Base-by-base conservation (phyloP, 441 rosid genomes). In the Pelargonium citronellum region DNA sequence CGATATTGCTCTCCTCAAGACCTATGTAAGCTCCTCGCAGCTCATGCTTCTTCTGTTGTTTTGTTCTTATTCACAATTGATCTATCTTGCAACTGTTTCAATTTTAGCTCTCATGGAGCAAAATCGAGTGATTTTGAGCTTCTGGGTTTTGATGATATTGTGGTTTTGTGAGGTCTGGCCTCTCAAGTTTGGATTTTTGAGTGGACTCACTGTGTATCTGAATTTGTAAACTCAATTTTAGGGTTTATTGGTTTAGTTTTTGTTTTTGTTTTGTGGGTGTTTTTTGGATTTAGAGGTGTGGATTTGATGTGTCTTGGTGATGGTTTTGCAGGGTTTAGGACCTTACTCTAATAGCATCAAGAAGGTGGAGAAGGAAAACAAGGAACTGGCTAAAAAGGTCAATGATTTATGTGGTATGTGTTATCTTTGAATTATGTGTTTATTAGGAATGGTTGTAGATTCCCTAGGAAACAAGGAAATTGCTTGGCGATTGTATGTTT, bases 1-100 rank as follows among this genome's bases (percentile, higher is more conserved):
- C 74, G 99, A 94, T 68, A 90, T 94, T 71, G 97, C 99, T n/a
- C 91, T 94, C 15, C 96, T 91, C 78, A 94, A 94, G 75, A 94
- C 97, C 73, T 91, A 94, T 49, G 97, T 94, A 85, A 69, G 79
- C 57, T 49, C 27, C 7, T 2, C 7, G 9, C 39, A 12, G 61
- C 58, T 51, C 58, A 1, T n/a, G 58, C 58, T 51, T 51, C 58
- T 51, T 16, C 1, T 10, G 4, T 47, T n/a, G 7, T n/a, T 15
- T 15, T 4, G 39, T 5, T 34, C 39, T 34, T 34, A 4, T 4
- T 34, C 58, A 5, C 16, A 15, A 3, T 51, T 51, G 17, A 51
- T 16, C 2, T 51, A n/a, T n/a, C 58, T n/a, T 51, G 17, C 20
- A 51, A 13, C 1, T 51, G 6, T 4, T 5, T 5, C 39, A 0